Base-by-base conservation (phyloP, 352 stramenopile genomes). In the Phytophthora lateralis region DNA sequence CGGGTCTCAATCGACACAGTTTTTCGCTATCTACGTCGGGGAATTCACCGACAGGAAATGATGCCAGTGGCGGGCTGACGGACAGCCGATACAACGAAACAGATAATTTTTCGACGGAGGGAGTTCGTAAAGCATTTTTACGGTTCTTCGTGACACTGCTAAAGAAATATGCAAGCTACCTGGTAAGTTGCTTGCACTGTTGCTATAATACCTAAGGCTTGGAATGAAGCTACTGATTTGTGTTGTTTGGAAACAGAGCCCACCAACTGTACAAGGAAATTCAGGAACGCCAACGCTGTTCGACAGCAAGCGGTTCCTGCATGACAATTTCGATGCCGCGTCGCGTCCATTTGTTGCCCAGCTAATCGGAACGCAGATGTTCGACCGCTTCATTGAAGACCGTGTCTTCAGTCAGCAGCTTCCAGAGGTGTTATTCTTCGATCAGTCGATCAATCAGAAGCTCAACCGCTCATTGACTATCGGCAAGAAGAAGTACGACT, bases 381-480 rank as follows among this genome's bases (percentile, higher is more conserved):
- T 95, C 57, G 78, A 93, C 58, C 83, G 85, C 2, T 95, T 95
- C 47, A 79, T 89, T 50, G 81, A 92, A 74, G 85, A 95, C 42
- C 80, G 85, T 14, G 71, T 88, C 17, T 83, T 88, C 44, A 88
- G 79, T 55, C 68, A 78, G 17, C 61, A 76, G 34, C 66, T 91
- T 29, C 66, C 83, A 0, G 82, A 95, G 60, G 85, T 95, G 43
- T 47, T 86, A 3, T 95, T 95, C 65, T 95, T 95, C 46, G 85
- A 95, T 42, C 82, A 92, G 58, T 92, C 85, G 8, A 95, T 95
- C 57, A 91, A 89, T 50, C 82, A 91, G 55, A 95, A 95, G 60
- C 80, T 92, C 42, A 94, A 94, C 50, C 82, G 85, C 4, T 91
- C 80, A 10, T 60, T 88, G 32, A 78, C 69, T 8, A 80, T 92